phyloP scores from a whole-genome alignment of 345 rosid species.

The Acer campestre region DNA sequence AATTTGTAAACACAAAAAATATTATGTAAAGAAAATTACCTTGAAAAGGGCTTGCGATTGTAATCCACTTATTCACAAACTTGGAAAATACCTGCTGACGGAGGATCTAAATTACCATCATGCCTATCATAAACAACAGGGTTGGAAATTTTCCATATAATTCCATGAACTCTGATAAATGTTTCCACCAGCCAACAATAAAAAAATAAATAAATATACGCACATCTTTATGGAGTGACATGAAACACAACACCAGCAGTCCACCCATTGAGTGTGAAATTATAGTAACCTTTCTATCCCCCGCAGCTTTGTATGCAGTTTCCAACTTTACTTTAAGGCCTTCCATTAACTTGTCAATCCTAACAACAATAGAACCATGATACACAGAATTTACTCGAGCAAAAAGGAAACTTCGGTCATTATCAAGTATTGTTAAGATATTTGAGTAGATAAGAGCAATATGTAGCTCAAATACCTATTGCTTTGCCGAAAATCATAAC shows the following conservation, averaged over 20 bases:
- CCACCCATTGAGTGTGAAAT: constrained; percentile 98
- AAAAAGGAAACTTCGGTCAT: constrained; percentile 9
- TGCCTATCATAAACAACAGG: constrained; percentile 14
- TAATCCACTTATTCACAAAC: constrained; percentile 83
- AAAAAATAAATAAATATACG: constrained; percentile 18
- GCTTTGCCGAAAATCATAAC: constrained; percentile 94
- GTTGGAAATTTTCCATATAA: constrained; percentile 12
- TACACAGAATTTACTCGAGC: neutral
- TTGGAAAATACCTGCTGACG: constrained; percentile 68
- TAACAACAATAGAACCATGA: constrained; percentile 32
- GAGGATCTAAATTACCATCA: constrained; percentile 15
- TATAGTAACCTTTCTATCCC: constrained; percentile 67
- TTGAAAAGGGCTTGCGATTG: constrained; percentile 91
- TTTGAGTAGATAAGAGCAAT: neutral
- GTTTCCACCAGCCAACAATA: constrained; percentile 14
- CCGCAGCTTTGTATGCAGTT: constrained; percentile 72
- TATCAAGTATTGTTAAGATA: neutral
- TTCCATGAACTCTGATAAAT: constrained; percentile 3
- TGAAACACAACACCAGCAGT: constrained; percentile 67
- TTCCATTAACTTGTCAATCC: constrained; percentile 60
- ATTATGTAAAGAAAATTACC: constrained; percentile 41
- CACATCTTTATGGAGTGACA: constrained; percentile 72
- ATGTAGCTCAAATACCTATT: constrained; percentile 49
- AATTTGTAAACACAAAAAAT: neutral
- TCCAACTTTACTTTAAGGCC: constrained; percentile 73